Base-by-base conservation (phyloP, 2,329 filamentous ascomycete genomes). In the Fusarium piperis region DNA sequence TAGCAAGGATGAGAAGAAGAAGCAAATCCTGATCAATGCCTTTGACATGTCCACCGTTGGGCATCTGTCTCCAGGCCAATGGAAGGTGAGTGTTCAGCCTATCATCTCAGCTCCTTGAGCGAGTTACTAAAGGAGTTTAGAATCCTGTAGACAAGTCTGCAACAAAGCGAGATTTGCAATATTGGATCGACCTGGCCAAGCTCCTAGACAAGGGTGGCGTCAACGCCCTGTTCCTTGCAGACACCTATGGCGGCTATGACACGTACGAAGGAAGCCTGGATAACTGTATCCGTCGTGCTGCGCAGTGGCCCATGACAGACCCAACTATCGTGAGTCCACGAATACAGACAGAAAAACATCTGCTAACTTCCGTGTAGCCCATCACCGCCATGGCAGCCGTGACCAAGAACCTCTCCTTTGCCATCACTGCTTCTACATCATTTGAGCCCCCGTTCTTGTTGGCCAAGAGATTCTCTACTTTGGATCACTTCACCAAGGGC, bases 31-130 rank as follows among this genome's bases (percentile, higher is more conserved):
- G 7, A 81, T 91, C 52, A 91, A 91, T 80, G 89, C 89, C 3
- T 91, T 91, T 71, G 89, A 91, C 65, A 91, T 91, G 89, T 89
- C 85, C 3, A 91, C 89, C 0, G 84, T 91, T 7, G 89, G 89
- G 3, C 90, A 92, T 76, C 76, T 92, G 35, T 89, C 88, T 0
- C 89, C 89, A 1, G 90, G 90, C 1, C 90, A 92, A 80, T 92
- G 90, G 90, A 91, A 90, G 81, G 88, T 88, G 56, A 23, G 52
- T 35, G 16, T 1, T 28, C 12, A 4, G 7, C 2, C 13, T 10
- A 3, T 53, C 0, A 4, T 41, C 51, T 38, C 9, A 5, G 16
- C 6, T 30, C 11, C 13, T 18, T 26, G 3, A 13, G 10, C 0
- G 20, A 38, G 9, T 6, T 18, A n/a, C 32, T 33, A 15, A 46